Conservation (phyloP, 345 rosid species). For the Gossypioides kirkii region DNA sequence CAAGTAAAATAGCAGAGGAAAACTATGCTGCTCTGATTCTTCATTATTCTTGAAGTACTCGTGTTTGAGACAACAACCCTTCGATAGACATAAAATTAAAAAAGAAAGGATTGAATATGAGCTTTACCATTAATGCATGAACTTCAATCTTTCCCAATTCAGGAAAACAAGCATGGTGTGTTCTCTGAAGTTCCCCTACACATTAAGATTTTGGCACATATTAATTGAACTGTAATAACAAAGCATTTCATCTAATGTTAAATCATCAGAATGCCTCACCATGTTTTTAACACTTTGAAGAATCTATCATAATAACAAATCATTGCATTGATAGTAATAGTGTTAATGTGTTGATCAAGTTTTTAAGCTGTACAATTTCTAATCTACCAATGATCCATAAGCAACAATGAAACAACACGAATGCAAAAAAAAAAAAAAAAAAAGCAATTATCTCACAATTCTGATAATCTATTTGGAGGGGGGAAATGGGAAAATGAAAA, state of each 20-base stretch:
- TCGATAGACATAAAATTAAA: background rate
- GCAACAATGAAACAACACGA: background rate
- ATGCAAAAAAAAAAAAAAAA: background rate
- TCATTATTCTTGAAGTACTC: background rate
- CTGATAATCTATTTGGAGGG: background rate
- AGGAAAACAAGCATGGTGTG: slow-evolving; percentile 42
- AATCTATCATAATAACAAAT: background rate
- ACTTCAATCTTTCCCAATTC: slow-evolving; percentile 43
- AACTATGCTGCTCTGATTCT: background rate
- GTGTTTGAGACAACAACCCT: background rate
- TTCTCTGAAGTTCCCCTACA: slow-evolving; percentile 52
- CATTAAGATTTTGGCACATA: background rate
- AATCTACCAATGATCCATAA: background rate
- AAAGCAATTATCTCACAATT: background rate
- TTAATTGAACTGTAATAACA: background rate
- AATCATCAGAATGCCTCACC: background rate
- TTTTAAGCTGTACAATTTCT: background rate
- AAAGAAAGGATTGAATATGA: background rate
- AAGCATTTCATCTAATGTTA: background rate
- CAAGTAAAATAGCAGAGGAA: background rate
- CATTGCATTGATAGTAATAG: background rate
- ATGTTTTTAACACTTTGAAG: background rate
- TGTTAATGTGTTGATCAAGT: background rate
- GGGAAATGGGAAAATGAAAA: background rate
- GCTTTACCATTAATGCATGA: slow-evolving; percentile 42